Base-by-base conservation (phyloP, 176 grass and related monocot genomes). In the Lolium rigidum region DNA sequence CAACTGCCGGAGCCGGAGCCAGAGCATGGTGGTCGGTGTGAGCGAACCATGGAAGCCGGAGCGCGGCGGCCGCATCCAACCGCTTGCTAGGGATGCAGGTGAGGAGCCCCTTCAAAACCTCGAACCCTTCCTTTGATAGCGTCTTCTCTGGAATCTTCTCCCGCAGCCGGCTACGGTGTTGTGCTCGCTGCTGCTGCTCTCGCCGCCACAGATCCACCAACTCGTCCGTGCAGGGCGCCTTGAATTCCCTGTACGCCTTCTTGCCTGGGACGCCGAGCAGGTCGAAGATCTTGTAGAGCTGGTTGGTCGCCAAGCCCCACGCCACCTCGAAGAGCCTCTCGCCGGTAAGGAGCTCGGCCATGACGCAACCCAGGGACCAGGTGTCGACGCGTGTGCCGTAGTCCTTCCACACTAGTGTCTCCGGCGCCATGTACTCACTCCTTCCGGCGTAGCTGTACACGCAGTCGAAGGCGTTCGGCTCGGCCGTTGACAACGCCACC, bases 21-120 rank as follows among this genome's bases (percentile, higher is more conserved):
- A n/a, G 25, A 77, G 5, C 17, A 2, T 37, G 51, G 51, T 39
- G 5, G 28, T 21, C 17, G 9, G 75, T 6, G 49, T 55, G 25
- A 35, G 49, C 25, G 16, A 76, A 76, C 74, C 75, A 78, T 10
- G 76, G 54, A 8, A 78, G 31, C 18, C 5, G 31, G 18, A 59
- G 35, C 10, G 54, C 63, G 63, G 25, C 26, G 16, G 79, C 61
- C 6, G 79, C 79, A 1, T 65, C 48, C 1, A 81, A 47, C 24
- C 79, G 46, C 79, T 68, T 81, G 62, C 49, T 81, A 25, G 62
- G 62, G 28, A 18, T 49, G 26, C 25, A 68, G 16, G 63, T 38
- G 7, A 81, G 62, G 44, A 81, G 62, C 25, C 79, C 79, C 20
- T 52, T 81, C 72, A 78, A 39, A 31, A 78, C 76, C 52, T 59